A percentile compares a stretch with the other conserved stretches of the same genome.
Conservation (phyloP, 495 filamentous ascomycete genomes). For the Neurospora sp. region DNA sequence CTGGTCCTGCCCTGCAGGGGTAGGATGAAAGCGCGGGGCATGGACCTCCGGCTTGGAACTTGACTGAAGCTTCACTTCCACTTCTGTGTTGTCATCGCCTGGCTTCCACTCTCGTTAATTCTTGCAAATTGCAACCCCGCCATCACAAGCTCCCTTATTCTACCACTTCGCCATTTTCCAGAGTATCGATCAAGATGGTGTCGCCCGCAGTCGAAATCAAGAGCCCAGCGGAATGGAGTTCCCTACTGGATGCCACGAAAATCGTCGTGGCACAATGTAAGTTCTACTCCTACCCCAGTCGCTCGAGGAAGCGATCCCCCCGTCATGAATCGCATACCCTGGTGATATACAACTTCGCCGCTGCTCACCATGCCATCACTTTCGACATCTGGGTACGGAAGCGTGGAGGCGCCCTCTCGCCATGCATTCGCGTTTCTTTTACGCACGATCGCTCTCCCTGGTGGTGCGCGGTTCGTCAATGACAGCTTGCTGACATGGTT, state of each 20-base stretch:
- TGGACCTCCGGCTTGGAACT: not conserved
- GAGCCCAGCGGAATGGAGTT: slow-evolving; percentile 52
- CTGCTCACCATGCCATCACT: not conserved
- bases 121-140: not conserved
- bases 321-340: slow-evolving; percentile 1
- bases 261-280: slow-evolving; percentile 83
- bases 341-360: not conserved
- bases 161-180: not conserved
- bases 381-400: not conserved
- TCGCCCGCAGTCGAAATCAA: not conserved
- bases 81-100: not conserved
- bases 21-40: not conserved
- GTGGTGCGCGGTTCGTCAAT: not conserved
- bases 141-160: not conserved
- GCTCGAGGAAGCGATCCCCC: slow-evolving; percentile 6
- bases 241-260: slow-evolving; percentile 53
- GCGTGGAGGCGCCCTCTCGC: not conserved
- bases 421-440: not conserved
- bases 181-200: not conserved
- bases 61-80: not conserved
- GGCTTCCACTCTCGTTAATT: not conserved
- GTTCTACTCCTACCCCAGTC: slow-evolving; percentile 21
- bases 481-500: slow-evolving; percentile 11
- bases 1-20: not conserved
- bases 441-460: not conserved